Evolutionary conservation across 768 basidiomycete genomes (phyloP).

Genomic region (Epithele typhae): DNA sequence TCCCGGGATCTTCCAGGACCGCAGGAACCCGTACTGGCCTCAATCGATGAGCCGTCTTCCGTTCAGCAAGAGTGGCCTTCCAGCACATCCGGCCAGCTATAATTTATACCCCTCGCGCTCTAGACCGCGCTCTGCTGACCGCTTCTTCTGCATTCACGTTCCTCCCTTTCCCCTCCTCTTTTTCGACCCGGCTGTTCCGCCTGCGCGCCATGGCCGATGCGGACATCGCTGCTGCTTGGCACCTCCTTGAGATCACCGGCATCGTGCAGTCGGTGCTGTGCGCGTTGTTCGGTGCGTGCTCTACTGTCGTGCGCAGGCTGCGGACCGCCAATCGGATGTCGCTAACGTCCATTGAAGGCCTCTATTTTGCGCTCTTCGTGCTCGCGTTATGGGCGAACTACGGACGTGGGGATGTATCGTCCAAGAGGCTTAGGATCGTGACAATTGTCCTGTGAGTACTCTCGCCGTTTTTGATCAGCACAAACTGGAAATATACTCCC

Average conservation of each 20-base stretch:
- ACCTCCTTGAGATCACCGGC: constrained; percentile 11
- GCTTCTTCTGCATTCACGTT: too few species aligned
- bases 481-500: neutral
- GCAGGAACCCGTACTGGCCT: too few species aligned
- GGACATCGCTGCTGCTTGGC: constrained; percentile 3
- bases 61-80: too few species aligned
- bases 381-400: constrained; percentile 21
- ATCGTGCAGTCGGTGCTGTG: constrained; percentile 13
- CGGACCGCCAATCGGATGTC: too few species aligned
- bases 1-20: too few species aligned
- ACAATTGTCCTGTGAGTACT: constrained; percentile 17
- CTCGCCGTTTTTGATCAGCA: neutral
- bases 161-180: too few species aligned
- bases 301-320: too few species aligned
- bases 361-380: constrained; percentile 19
- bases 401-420: neutral
- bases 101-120: too few species aligned
- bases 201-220: neutral
- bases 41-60: too few species aligned
- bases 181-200: too few species aligned
- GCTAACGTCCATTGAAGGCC: constrained; percentile 8
- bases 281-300: constrained; percentile 15
- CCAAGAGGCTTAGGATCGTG: constrained; percentile 15
- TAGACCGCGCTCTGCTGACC: too few species aligned
- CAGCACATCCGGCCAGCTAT: too few species aligned